Conservation (phyloP, 768 basidiomycete species). For the Suillus ampliporus region DNA sequence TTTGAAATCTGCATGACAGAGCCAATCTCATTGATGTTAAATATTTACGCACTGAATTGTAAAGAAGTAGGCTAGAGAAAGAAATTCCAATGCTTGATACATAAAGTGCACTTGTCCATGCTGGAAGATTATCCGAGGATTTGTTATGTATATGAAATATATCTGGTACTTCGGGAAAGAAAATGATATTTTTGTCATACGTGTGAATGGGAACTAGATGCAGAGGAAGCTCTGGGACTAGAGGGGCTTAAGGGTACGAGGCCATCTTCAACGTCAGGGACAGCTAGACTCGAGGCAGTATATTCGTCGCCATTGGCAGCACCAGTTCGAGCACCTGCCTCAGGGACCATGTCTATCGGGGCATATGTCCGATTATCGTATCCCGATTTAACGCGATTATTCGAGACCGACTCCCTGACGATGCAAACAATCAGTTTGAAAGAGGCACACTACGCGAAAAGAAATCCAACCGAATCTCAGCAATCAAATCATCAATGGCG, state of each 20-base stretch:
- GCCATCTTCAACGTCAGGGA: constrained; percentile 50
- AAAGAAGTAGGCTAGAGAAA: constrained; percentile 1
- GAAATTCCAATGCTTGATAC: not conserved
- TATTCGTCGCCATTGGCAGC: constrained; percentile 69
- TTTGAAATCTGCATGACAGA: not conserved
- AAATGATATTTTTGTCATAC: constrained; percentile 25
- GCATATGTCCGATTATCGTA: constrained; percentile 59
- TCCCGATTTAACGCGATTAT: constrained; percentile 85
- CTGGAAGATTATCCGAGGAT: not conserved
- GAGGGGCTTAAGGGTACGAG: constrained; percentile 8
- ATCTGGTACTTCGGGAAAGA: not conserved
- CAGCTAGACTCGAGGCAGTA: constrained; percentile 55
- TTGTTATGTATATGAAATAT: not conserved
- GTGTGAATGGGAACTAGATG: constrained; percentile 37
- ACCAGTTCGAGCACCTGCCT: constrained; percentile 70
- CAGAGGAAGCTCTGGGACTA: constrained; percentile 28
- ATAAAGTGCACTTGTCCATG: not conserved
- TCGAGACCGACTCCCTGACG: constrained; percentile 70
- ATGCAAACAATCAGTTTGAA: constrained; percentile 11
- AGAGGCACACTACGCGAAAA: constrained; percentile 9
- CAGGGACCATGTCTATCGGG: constrained; percentile 76
- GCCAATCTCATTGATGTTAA: not conserved
- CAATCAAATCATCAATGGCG: constrained; percentile 76
- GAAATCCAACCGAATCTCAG: constrained; percentile 71
- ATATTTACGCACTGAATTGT: not conserved